These are phyloP conservation scores for Sarcodon aspratus DNA, from an alignment of 768 basidiomycete species.

Conservation along the genomic window DNA sequence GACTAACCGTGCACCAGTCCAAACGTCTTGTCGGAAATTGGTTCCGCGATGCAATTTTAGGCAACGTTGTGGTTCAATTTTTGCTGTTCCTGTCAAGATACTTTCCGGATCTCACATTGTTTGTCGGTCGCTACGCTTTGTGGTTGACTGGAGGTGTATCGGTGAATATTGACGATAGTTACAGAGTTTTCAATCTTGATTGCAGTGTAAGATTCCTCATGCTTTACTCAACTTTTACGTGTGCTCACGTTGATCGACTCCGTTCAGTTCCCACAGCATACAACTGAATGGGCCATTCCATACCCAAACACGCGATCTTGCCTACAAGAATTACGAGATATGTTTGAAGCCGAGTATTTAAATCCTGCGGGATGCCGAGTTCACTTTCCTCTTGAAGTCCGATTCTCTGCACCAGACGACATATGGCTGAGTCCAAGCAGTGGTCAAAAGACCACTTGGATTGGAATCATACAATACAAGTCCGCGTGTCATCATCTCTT, in stretches of 20 bases:
- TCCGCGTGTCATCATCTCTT: slow-evolving; percentile 25
- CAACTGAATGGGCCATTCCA: slow-evolving; percentile 92
- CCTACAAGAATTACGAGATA: slow-evolving; percentile 57
- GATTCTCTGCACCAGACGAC: slow-evolving; percentile 81
- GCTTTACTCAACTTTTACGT: neutral
- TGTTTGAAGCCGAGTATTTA: slow-evolving; percentile 56
- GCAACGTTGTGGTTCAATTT: slow-evolving; percentile 74
- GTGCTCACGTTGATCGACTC: slow-evolving; percentile 1
- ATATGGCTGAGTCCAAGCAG: slow-evolving; percentile 90
- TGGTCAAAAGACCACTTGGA: slow-evolving; percentile 76
- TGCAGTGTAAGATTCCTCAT: slow-evolving; percentile 56
- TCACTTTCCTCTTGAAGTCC: slow-evolving; percentile 89
- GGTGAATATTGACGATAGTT: slow-evolving; percentile 64
- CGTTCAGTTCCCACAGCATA: slow-evolving; percentile 80
- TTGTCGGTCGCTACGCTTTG: slow-evolving; percentile 49
- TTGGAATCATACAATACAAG: slow-evolving; percentile 98
- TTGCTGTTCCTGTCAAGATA: slow-evolving; percentile 70
- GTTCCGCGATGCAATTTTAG: slow-evolving; percentile 64
- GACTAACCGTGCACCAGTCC: slow-evolving; percentile 27
- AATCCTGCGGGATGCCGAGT: slow-evolving; percentile 70
- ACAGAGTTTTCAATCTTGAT: slow-evolving; percentile 86
- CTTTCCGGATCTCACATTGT: slow-evolving; percentile 48
- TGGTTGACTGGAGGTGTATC: slow-evolving; percentile 53
- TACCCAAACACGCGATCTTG: slow-evolving; percentile 54
- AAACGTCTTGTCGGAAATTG: slow-evolving; percentile 41